Conservation (phyloP, 176 grass and related monocot genomes). For the Dactylis glomerata region DNA sequence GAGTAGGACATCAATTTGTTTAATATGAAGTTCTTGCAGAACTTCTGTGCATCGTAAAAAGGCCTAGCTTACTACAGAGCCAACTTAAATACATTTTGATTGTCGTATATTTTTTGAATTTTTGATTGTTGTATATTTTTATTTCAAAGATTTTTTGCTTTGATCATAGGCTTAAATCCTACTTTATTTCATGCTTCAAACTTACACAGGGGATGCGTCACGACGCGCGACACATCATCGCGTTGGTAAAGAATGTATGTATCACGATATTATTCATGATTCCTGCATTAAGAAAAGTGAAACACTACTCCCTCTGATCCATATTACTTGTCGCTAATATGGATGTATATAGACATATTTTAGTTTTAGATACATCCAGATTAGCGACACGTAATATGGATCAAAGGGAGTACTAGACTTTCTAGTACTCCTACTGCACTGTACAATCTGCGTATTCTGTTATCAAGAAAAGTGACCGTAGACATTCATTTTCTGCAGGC, state of each 20-base stretch:
- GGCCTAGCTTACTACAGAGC: neutral
- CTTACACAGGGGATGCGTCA: neutral
- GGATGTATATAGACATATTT: too few relatives aligned
- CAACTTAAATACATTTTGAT: neutral
- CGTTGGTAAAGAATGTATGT: constrained; percentile 1
- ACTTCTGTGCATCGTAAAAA: neutral
- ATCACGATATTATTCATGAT: constrained; percentile 1
- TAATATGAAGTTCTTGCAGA: neutral
- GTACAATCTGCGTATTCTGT: neutral
- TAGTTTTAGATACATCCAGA: too few relatives aligned
- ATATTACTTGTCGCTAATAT: too few relatives aligned
- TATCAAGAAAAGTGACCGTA: neutral
- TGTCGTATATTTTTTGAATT: neutral
- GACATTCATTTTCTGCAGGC: neutral
- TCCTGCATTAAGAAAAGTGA: neutral
- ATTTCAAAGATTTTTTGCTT: constrained; percentile 6
- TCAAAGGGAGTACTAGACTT: too few relatives aligned
- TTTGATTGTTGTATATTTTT: neutral
- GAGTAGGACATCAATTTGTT: neutral
- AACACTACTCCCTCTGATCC: too few relatives aligned
- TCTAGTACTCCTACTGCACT: neutral
- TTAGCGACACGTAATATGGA: too few relatives aligned
- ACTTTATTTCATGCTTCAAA: neutral
- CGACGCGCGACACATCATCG: neutral
- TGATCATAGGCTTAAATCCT: neutral